Conservation (phyloP, 257 asterid species). For the Handroanthus guayacan region DNA sequence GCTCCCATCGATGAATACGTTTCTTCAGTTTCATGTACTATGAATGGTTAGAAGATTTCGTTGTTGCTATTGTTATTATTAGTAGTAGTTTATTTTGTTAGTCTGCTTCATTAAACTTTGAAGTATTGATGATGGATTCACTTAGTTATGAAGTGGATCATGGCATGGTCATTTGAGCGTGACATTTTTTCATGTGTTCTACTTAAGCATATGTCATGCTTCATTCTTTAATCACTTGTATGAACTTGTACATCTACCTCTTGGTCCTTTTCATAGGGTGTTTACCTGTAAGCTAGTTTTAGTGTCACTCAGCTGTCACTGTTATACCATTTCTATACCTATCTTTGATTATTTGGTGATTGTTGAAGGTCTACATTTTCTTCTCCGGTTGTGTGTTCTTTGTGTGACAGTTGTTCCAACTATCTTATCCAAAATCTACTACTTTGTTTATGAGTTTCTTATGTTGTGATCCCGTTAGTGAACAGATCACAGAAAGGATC, state of each 20-base stretch:
- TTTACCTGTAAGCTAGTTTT: background rate
- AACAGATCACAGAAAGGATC: constrained; percentile 16
- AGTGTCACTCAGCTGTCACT: constrained; percentile 8
- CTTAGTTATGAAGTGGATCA: constrained; percentile 12
- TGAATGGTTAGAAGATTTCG: too few species aligned
- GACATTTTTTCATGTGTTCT: background rate
- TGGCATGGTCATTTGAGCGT: constrained; percentile 7
- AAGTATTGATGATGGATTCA: background rate
- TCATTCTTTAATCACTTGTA: constrained; percentile 9
- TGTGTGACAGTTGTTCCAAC: constrained; percentile 11
- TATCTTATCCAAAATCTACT: constrained; percentile 2
- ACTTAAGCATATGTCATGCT: background rate
- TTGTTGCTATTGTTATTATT: background rate
- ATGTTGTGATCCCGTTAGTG: background rate
- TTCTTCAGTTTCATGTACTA: too few species aligned
- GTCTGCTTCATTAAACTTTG: constrained; percentile 12
- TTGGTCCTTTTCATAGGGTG: background rate
- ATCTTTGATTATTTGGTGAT: constrained; percentile 11
- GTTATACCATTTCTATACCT: background rate
- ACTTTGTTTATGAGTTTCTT: background rate
- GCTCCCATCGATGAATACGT: too few species aligned
- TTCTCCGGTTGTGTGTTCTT: background rate
- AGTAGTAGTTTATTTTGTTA: background rate
- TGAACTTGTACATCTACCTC: constrained; percentile 9
- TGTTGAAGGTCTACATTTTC: background rate